Percentiles rank a stretch among this genome's conserved stretches.
These are phyloP conservation scores for Cystobasidium tubakii DNA, from an alignment of 768 basidiomycete species.

Conservation along the genomic window DNA sequence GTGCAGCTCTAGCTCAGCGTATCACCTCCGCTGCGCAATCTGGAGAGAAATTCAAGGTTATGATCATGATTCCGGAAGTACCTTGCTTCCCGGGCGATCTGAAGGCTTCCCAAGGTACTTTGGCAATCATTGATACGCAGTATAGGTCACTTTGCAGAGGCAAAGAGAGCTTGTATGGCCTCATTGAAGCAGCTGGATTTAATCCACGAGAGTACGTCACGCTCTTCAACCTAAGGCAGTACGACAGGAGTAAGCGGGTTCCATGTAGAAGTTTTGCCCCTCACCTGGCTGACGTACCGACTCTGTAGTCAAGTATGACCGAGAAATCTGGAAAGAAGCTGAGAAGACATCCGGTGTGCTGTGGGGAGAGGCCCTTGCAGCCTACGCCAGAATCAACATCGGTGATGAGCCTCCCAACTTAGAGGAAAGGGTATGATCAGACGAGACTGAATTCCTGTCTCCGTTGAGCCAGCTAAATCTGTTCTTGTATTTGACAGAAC, in stretches of 20 bases:
- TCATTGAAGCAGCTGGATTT: conserved; percentile 36
- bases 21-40: conserved; percentile 71
- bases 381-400: conserved; percentile 54
- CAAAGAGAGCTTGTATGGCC: conserved; percentile 50
- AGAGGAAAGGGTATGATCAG: background rate
- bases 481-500: conserved; percentile 39
- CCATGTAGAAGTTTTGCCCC: conserved; percentile 52
- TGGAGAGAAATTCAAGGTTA: conserved; percentile 65
- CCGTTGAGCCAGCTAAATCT: background rate
- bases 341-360: conserved; percentile 68
- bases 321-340: conserved; percentile 59
- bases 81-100: conserved; percentile 75
- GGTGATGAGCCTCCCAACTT: conserved; percentile 43
- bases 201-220: conserved; percentile 63
- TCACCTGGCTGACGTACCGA: conserved; percentile 20
- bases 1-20: conserved; percentile 70
- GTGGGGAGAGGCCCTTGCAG: conserved; percentile 80
- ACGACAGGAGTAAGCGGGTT: conserved; percentile 60
- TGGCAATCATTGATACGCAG: conserved; percentile 43
- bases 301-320: conserved; percentile 48
- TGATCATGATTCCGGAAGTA: conserved; percentile 26
- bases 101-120: conserved; percentile 41
- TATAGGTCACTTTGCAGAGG: conserved; percentile 67
- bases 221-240: conserved; percentile 86
- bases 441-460: conserved; percentile 7